Base-by-base conservation (phyloP, 306 rosid species). In the Sindora glabra region DNA sequence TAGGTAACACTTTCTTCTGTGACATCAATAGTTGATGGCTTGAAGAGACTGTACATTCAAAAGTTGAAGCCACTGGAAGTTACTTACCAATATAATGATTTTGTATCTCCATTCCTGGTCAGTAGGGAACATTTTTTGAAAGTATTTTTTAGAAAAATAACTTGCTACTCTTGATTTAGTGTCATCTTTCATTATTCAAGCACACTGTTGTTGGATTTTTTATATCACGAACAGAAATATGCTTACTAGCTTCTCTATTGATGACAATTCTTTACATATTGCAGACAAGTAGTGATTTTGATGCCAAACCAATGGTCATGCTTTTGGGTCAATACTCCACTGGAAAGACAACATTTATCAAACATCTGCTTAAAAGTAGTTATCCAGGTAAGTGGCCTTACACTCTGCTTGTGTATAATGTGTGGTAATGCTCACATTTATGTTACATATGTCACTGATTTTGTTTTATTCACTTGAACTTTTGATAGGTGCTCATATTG, bases 251-350 rank as follows among this genome's bases (percentile, higher is more conserved):
- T 68, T 57, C 15, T 63, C 2, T 23, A 30, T 38, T 67, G 33
- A 63, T 66, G 22, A 16, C 19, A 41, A 39, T 27, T 19, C 24
- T 12, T 37, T 53, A 6, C 39, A 25, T 36, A 55, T 18, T 80
- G 73, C 69, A 90, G 97, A 65, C 90, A 45, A 86, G 79, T 75
- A 86, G 95, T 29, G 97, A 90, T 78, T 90, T 90, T 67, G 95
- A 90, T 68, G 95, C 90, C 45, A 92, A 89, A 79, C 99, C 99
- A 38, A 92, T 92, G 97, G 86, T 92, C 71, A 76, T 92, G 78
- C 97, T 92, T 60, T 78, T 92, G 94, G 99, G 97, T 71, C 99
- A 92, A 45, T 92, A 92, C 74, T 92, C 97, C 42, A 92, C 99
- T 10, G 99, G 99, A 18, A 92, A 92, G 79, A 92, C 99, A 13